Conservation (phyloP, 2,329 filamentous ascomycete species). For the Cladosporium sp. region DNA sequence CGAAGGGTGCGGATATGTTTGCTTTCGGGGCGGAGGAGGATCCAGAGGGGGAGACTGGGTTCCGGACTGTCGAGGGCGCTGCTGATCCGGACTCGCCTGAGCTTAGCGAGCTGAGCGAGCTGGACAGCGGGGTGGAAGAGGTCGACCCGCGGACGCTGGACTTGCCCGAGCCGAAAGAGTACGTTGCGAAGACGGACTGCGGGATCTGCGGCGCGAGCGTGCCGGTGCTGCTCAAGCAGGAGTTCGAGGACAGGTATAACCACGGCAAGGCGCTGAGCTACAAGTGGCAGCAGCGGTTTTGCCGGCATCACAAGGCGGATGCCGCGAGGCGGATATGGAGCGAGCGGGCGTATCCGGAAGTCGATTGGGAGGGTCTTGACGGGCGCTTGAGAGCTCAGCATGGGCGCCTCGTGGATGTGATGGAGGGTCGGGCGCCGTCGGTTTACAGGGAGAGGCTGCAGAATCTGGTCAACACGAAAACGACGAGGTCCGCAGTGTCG, state of each 20-base stretch:
- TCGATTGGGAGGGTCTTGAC: constrained; percentile 27
- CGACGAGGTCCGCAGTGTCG: constrained; percentile 16
- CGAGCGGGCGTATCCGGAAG: constrained; percentile 27
- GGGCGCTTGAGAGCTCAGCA: constrained; percentile 24
- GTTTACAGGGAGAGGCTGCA: constrained; percentile 23
- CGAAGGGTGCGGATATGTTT: constrained; percentile 7
- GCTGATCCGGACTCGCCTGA: not conserved
- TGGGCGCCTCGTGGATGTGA: constrained; percentile 18
- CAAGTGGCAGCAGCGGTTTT: constrained; percentile 30
- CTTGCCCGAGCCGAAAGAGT: constrained; percentile 7
- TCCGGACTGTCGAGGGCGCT: not conserved
- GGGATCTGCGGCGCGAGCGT: constrained; percentile 22
- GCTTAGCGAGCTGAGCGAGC: constrained; percentile 11
- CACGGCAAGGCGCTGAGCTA: constrained; percentile 21
- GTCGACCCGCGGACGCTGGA: constrained; percentile 5
- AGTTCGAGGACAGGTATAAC: constrained; percentile 25
- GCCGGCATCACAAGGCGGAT: constrained; percentile 25
- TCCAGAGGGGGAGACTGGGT: not conserved
- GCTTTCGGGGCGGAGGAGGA: not conserved
- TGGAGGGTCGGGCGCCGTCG: constrained; percentile 21
- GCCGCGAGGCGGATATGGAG: constrained; percentile 25
- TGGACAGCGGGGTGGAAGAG: constrained; percentile 13
- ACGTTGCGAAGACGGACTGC: constrained; percentile 15
- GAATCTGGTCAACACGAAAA: constrained; percentile 18
- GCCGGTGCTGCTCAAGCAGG: constrained; percentile 19